Percentiles rank a stretch among this genome's conserved stretches.
These are phyloP conservation scores for Termitomyces sp. DNA, from an alignment of 768 basidiomycete genomes.

Conservation along the genomic window DNA sequence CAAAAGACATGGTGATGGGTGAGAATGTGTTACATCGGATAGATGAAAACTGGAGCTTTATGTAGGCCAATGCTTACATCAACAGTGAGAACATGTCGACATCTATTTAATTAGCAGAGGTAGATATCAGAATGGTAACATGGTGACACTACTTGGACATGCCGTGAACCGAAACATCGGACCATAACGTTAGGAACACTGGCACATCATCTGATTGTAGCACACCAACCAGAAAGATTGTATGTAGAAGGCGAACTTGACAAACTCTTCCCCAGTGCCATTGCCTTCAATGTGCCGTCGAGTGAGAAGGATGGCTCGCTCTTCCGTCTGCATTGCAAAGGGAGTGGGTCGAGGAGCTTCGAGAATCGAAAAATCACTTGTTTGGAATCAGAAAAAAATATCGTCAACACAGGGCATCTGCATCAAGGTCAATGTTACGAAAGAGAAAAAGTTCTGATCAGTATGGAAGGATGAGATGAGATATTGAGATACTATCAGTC, in stretches of 20 bases:
- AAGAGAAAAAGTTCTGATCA: no score
- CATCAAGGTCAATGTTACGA: no score
- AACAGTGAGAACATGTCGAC: background rate
- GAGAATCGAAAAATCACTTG: no score
- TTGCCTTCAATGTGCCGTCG: background rate
- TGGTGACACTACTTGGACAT: background rate
- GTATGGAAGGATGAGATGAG: no score
- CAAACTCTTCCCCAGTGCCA: background rate
- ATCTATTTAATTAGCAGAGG: background rate
- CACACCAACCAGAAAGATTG: background rate
- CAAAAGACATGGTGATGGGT: slow-evolving; percentile 1
- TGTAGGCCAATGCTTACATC: background rate
- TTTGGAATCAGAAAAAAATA: no score
- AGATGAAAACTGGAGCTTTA: background rate
- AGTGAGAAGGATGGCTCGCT: background rate
- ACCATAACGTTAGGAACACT: background rate
- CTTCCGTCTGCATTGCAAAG: background rate
- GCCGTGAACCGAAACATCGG: background rate
- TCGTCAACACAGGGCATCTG: no score
- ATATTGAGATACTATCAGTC: no score
- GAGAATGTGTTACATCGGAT: background rate
- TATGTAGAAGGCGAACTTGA: background rate
- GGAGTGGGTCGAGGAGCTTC: no score
- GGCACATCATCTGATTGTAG: background rate
- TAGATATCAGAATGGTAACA: background rate